Evolutionary conservation across 805 yeast species (phyloP).

Genomic region (Ogataea neopini): DNA sequence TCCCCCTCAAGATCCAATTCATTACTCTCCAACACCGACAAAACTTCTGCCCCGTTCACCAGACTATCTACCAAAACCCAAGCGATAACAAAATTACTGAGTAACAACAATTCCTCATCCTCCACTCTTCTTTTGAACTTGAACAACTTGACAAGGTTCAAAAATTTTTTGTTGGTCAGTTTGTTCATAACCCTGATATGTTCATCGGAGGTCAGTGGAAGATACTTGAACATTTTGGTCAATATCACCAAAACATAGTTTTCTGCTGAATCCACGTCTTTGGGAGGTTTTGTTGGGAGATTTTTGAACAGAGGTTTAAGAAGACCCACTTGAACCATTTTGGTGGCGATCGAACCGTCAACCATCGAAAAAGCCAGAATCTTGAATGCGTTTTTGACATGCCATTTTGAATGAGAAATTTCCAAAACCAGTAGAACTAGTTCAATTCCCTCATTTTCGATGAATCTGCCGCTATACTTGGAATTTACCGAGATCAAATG

Average conservation of each 20-base stretch:
- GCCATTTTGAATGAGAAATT: slow-evolving; percentile 17
- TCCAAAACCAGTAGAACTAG: slow-evolving; percentile 17
- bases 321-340: slow-evolving; percentile 13
- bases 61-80: slow-evolving; percentile 13
- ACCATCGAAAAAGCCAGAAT: slow-evolving; percentile 8
- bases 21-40: not conserved
- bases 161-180: slow-evolving; percentile 17
- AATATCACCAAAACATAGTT: slow-evolving; percentile 12
- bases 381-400: slow-evolving; percentile 14
- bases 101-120: slow-evolving; percentile 4
- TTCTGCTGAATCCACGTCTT: not conserved
- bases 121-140: slow-evolving; percentile 5
- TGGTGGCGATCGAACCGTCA: slow-evolving; percentile 8
- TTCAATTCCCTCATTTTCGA: slow-evolving; percentile 21
- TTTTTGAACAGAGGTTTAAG: slow-evolving; percentile 20
- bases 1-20: slow-evolving; percentile 4
- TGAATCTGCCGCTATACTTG: slow-evolving; percentile 4
- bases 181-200: slow-evolving; percentile 23
- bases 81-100: slow-evolving; percentile 6
- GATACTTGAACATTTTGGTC: slow-evolving; percentile 14
- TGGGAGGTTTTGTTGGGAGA: slow-evolving; percentile 9
- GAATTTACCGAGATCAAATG: slow-evolving; percentile 10
- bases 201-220: slow-evolving; percentile 22
- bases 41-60: not conserved
- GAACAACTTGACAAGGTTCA: slow-evolving; percentile 12